phyloP scores from a whole-genome alignment of 1,284 basidiomycete species.

The Apiotrichum laibachii region DNA sequence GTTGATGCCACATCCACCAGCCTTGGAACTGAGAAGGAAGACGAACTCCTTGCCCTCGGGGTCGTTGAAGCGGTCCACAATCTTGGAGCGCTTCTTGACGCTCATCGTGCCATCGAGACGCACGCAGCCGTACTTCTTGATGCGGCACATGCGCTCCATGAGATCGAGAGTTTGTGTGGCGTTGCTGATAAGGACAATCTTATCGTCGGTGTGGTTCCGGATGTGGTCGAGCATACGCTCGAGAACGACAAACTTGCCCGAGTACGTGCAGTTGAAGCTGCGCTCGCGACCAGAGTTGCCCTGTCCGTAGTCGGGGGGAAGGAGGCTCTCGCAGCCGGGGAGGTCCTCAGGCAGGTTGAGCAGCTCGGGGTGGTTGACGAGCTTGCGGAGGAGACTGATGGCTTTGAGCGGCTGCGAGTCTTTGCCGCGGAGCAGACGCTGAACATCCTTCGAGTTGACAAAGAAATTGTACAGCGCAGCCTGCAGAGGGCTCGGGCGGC shows the following conservation, averaged over 20 bases:
- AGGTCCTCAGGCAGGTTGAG: slow-evolving; percentile 84
- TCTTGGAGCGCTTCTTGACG: slow-evolving; percentile 91
- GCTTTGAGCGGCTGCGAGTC: slow-evolving; percentile 96
- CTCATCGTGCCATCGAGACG: slow-evolving; percentile 91
- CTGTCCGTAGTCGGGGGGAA: slow-evolving; percentile 69
- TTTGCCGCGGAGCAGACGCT: slow-evolving; percentile 80
- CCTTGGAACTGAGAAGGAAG: slow-evolving; percentile 93
- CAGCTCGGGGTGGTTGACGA: slow-evolving; percentile 96
- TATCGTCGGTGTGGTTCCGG: slow-evolving; percentile 77
- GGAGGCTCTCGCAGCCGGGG: slow-evolving; percentile 74
- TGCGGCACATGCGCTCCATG: slow-evolving; percentile 80
- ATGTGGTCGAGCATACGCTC: slow-evolving; percentile 87
- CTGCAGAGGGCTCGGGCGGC: slow-evolving; percentile 83
- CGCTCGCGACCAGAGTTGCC: slow-evolving; percentile 53
- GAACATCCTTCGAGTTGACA: slow-evolving; percentile 91
- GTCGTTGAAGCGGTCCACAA: slow-evolving; percentile 96
- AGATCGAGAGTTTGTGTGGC: slow-evolving; percentile 96
- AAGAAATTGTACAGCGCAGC: slow-evolving; percentile 86
- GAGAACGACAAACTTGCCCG: slow-evolving; percentile 91
- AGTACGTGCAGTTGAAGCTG: slow-evolving; percentile 69
- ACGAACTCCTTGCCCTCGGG: slow-evolving; percentile 92
- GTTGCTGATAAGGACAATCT: slow-evolving; percentile 98
- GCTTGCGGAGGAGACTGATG: slow-evolving; percentile 93
- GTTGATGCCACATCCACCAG: slow-evolving; percentile 97
- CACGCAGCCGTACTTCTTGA: slow-evolving; percentile 89